Percentiles rank a stretch among this genome's conserved stretches.
phyloP scores from a whole-genome alignment of 768 basidiomycete species.

The Pholiota molesta region DNA sequence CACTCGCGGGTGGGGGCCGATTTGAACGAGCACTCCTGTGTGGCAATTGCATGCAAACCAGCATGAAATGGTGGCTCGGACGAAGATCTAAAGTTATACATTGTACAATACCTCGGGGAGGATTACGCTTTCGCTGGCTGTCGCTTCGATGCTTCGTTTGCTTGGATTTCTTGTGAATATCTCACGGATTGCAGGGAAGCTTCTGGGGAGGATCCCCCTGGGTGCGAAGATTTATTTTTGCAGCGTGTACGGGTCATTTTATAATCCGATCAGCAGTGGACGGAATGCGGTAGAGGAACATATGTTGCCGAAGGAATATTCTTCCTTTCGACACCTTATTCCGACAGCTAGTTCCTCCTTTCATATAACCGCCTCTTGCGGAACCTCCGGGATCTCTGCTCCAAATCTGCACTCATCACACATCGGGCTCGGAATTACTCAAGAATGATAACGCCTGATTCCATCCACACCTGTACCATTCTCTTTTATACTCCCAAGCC shows the following conservation, averaged over 20 bases:
- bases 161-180: slow-evolving; percentile 3
- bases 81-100: neutral
- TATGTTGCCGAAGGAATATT: slow-evolving; percentile 31
- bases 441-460: slow-evolving; percentile 35
- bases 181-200: slow-evolving; percentile 27
- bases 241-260: slow-evolving; percentile 21
- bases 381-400: slow-evolving; percentile 29
- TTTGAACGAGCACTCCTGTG: slow-evolving; percentile 1
- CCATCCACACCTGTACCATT: slow-evolving; percentile 25
- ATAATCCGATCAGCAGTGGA: slow-evolving; percentile 36
- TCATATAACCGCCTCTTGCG: slow-evolving; percentile 27
- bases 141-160: slow-evolving; percentile 8
- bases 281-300: slow-evolving; percentile 30
- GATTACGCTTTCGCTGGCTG: slow-evolving; percentile 10
- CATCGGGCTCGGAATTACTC: slow-evolving; percentile 30
- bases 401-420: slow-evolving; percentile 25
- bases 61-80: neutral
- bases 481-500: slow-evolving; percentile 43
- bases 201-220: slow-evolving; percentile 27
- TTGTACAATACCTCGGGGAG: neutral
- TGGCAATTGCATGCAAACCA: slow-evolving; percentile 1
- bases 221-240: slow-evolving; percentile 18
- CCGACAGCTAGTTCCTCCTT: slow-evolving; percentile 17
- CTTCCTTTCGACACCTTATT: slow-evolving; percentile 20
- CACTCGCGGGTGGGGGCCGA: neutral